Evolutionary conservation across 139 green algal species (phyloP).

Genomic region (Microglena sp.): DNA sequence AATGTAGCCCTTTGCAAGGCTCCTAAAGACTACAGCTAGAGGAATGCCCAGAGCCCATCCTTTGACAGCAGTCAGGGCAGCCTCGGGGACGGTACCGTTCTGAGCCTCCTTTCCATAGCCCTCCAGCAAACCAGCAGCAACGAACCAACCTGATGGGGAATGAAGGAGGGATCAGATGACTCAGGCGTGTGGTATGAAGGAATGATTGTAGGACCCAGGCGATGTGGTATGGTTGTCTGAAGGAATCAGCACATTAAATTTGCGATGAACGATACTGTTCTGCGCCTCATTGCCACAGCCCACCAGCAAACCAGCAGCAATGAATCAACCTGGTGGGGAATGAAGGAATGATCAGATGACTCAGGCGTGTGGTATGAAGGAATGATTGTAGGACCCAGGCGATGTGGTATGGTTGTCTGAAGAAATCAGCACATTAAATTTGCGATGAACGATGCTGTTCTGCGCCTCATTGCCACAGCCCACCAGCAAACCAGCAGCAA

Average conservation of each 20-base stretch:
- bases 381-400: too few species aligned
- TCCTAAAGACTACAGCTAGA: conserved; percentile 46
- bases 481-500: conserved; percentile 30
- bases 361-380: too few species aligned
- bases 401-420: too few species aligned
- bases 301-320: conserved; percentile 30
- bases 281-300: conserved; percentile 41
- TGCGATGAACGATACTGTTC: conserved; percentile 25
- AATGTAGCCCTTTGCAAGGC: conserved; percentile 47
- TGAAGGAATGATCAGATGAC: background rate
- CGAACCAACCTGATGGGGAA: conserved; percentile 32
- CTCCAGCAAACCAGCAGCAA: conserved; percentile 30
- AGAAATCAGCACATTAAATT: too few species aligned
- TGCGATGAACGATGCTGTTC: conserved; percentile 25
- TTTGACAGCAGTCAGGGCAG: conserved; percentile 52
- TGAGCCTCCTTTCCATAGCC: conserved; percentile 41
- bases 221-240: too few species aligned
- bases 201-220: too few species aligned
- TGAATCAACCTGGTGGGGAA: conserved; percentile 31
- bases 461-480: conserved; percentile 41
- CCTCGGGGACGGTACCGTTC: conserved; percentile 25
- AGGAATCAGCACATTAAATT: too few species aligned
- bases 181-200: too few species aligned
- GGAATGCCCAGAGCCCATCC: conserved; percentile 56
- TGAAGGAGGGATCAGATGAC: background rate